Evolutionary conservation across 345 rosid species (phyloP).

Genomic region (Orychophragmus violaceus): DNA sequence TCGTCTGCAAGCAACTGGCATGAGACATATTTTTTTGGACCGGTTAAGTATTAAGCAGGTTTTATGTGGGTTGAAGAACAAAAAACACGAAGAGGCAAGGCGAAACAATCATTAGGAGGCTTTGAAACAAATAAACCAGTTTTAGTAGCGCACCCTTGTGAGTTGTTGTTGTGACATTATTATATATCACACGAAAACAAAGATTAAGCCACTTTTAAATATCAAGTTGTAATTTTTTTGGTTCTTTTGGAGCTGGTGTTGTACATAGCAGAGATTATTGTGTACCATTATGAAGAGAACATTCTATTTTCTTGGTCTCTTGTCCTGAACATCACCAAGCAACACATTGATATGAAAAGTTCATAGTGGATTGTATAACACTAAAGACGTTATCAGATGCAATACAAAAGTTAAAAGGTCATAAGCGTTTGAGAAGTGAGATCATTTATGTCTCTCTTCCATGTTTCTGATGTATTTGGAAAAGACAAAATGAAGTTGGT

Average conservation of each 20-base stretch:
- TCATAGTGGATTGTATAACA: neutral
- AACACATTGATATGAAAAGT: neutral
- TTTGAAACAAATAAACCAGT: neutral
- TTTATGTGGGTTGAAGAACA: constrained; percentile 4
- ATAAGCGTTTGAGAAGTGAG: neutral
- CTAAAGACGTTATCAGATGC: constrained; percentile 16
- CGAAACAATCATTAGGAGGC: neutral
- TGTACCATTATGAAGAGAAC: constrained; percentile 15
- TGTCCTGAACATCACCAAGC: neutral
- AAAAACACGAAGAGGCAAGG: neutral
- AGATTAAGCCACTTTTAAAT: constrained; percentile 2
- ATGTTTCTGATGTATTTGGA: constrained; percentile 4
- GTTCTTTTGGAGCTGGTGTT: constrained; percentile 21
- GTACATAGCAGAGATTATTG: constrained; percentile 7
- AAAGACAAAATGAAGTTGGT: constrained; percentile 2
- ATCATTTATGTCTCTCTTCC: neutral
- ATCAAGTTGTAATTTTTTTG: constrained; percentile 10
- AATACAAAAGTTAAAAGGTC: constrained; percentile 12
- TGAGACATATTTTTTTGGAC: neutral
- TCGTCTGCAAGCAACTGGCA: neutral
- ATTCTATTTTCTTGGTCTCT: constrained; percentile 7
- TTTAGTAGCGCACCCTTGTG: constrained; percentile 4
- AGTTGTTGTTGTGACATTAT: constrained; percentile 16
- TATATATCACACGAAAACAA: constrained; percentile 20
- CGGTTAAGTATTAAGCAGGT: neutral